Conservation (phyloP, 192 early-diverging fungal genomes). For the Backusella parvicylindrica region DNA sequence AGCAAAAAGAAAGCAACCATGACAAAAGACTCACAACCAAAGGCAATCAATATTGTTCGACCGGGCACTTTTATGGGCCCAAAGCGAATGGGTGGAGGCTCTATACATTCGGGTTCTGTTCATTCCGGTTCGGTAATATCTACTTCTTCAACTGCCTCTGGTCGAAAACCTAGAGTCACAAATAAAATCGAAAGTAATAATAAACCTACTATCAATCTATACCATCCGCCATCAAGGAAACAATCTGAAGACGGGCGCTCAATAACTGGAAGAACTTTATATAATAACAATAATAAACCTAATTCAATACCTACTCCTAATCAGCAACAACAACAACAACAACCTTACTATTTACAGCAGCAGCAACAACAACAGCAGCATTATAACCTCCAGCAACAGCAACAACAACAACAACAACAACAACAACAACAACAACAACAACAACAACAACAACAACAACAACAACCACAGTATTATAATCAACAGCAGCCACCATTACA, state of each 20-base stretch:
- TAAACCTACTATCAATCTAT: conserved; percentile 6
- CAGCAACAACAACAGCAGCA: neutral
- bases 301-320: neutral
- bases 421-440: neutral
- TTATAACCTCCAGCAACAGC: neutral
- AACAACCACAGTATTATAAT: neutral
- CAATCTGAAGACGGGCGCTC: neutral
- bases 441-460: neutral
- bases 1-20: neutral
- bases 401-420: neutral
- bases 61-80: neutral
- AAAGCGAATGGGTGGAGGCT: neutral
- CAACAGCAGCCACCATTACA: neutral
- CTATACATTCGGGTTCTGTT: neutral
- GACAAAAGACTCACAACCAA: conserved; percentile 10
- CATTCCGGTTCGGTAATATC: neutral
- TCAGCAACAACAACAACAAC: neutral
- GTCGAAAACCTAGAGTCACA: conserved; percentile 6
- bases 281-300: neutral
- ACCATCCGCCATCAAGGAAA: conserved; percentile 10
- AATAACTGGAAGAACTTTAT: neutral
- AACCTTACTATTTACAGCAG: neutral
- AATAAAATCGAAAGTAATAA: neutral
- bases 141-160: neutral
- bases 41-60: conserved; percentile 7